Evolutionary conservation across 805 yeast species (phyloP), one percentile per base, ranked within the genome.

Genomic region (Clavispora vitiphila): DNA sequence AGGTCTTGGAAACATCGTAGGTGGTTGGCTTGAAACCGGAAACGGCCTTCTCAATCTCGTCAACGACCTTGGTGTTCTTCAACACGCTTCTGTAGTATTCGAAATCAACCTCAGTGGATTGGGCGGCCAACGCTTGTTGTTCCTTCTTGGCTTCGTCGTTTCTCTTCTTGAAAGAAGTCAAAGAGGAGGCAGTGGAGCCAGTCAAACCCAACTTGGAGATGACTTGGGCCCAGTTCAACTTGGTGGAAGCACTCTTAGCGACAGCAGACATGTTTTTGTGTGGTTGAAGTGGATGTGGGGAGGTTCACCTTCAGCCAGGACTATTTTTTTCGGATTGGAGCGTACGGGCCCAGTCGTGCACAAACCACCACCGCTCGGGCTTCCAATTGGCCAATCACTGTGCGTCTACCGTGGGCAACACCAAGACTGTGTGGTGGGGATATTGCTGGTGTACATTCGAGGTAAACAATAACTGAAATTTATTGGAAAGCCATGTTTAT

Each of bases 131-230:
- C 50, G 81, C 83, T 55, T 76, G 71, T 57, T 86, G 72, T 58
- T 77, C 78, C 73, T 87, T 83, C 76, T 89, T 85, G 56, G 98
- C 98, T 67, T 93, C 98, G 62, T 93, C 99, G 69, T 89, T 84
- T 80, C 99, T 87, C 86, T 93, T 91, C 74, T 90, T 90, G 84
- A 93, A 93, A 23, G 95, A 78, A 40, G 93, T 80, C 65, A 93
- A 75, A 34, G 96, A 80, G 40, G 86, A 62, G 46, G 96, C 95
- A 49, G 99, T 93, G 62, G 82, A 72, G 49, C 99, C 99, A 47
- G 96, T 80, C 62, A 93, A 78, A 46, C 96, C 96, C 62, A 93
- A 78, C 55, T 89, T 80, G 54, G 90, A 72, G 64, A 86, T 78
- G 64, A 93, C 81, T 72, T 84, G 83, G 61, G 93, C 81, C 97